These are phyloP conservation scores for Fusarium denticulatum DNA, from an alignment of 2,329 filamentous ascomycete genomes.

Conservation along the genomic window DNA sequence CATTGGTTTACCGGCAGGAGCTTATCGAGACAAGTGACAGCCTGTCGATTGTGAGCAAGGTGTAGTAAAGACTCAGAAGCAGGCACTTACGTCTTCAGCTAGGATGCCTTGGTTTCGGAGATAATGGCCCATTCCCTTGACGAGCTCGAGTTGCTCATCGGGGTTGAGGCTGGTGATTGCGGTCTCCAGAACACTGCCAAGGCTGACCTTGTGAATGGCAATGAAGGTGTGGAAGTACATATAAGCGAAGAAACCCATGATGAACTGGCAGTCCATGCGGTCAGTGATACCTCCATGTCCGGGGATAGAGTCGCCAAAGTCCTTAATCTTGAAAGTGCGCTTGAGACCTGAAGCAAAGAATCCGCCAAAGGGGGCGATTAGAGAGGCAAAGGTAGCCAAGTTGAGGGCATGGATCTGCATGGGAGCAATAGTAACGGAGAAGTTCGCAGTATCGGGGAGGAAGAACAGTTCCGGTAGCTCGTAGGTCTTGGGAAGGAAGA, in stretches of 20 bases:
- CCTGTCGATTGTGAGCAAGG: conserved; percentile 29
- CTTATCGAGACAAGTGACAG: conserved; percentile 42
- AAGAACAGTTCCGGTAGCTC: conserved; percentile 78
- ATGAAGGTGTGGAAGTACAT: conserved; percentile 99
- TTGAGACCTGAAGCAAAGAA: conserved; percentile 99
- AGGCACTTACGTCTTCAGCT: conserved; percentile 45
- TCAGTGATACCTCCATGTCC: conserved; percentile 98
- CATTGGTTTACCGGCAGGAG: conserved; percentile 37
- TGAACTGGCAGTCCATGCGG: conserved; percentile 99
- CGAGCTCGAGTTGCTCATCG: conserved; percentile 89
- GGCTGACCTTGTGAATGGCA: conserved; percentile 83
- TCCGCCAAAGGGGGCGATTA: conserved; percentile 96
- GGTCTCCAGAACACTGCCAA: conserved; percentile 88
- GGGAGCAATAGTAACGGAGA: conserved; percentile 80
- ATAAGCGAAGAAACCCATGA: conserved; percentile 98
- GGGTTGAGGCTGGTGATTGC: conserved; percentile 88
- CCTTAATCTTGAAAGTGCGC: conserved; percentile 99
- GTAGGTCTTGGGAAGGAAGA: conserved; percentile 83
- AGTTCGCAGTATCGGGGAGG: conserved; percentile 64
- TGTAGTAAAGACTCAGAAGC: not conserved
- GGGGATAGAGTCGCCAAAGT: conserved; percentile 98
- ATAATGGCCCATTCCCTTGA: conserved; percentile 71
- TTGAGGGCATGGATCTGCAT: conserved; percentile 94
- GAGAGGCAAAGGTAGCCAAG: conserved; percentile 91
- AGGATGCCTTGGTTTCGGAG: conserved; percentile 70